phyloP scores from a whole-genome alignment of 768 basidiomycete species.

The Lactifluus subvellereus region DNA sequence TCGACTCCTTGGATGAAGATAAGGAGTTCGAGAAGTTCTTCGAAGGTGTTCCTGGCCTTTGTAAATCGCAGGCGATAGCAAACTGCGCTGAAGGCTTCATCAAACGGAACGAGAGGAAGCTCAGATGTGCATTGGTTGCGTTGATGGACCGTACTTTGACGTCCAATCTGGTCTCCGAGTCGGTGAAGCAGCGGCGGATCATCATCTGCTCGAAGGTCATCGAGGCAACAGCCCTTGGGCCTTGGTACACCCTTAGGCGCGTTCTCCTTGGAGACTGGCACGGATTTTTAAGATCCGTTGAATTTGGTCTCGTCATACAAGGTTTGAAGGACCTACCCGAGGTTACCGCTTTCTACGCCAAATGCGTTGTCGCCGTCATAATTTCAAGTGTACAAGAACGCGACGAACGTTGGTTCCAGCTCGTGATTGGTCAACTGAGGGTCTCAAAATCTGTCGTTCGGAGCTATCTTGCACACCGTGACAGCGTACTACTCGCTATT shows the following conservation, averaged over 20 bases:
- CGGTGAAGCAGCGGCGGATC: slow-evolving; percentile 6
- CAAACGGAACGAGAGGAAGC: background rate
- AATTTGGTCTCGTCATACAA: slow-evolving; percentile 2
- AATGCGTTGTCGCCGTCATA: background rate
- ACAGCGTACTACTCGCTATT: slow-evolving; percentile 7
- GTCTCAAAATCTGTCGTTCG: background rate
- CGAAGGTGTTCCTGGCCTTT: slow-evolving; percentile 11
- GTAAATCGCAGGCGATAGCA: background rate
- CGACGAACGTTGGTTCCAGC: slow-evolving; percentile 7
- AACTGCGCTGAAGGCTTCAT: background rate
- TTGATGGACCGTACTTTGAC: slow-evolving; percentile 13
- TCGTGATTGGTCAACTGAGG: background rate
- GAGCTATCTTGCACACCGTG: background rate
- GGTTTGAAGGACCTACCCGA: background rate
- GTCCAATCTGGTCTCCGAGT: background rate
- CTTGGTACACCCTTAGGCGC: slow-evolving; percentile 3
- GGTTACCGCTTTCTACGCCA: slow-evolving; percentile 1
- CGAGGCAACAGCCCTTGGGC: background rate
- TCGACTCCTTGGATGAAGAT: slow-evolving; percentile 9
- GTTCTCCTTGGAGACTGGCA: slow-evolving; percentile 6
- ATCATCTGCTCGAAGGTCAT: slow-evolving; percentile 12
- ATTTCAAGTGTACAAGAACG: background rate
- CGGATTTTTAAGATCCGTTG: slow-evolving; percentile 2
- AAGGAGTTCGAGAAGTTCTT: slow-evolving; percentile 11
- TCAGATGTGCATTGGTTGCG: background rate